Percentiles rank a stretch among this genome's conserved stretches.
phyloP scores from a whole-genome alignment of 257 asterid genomes.

The Hygrophila difformis region DNA sequence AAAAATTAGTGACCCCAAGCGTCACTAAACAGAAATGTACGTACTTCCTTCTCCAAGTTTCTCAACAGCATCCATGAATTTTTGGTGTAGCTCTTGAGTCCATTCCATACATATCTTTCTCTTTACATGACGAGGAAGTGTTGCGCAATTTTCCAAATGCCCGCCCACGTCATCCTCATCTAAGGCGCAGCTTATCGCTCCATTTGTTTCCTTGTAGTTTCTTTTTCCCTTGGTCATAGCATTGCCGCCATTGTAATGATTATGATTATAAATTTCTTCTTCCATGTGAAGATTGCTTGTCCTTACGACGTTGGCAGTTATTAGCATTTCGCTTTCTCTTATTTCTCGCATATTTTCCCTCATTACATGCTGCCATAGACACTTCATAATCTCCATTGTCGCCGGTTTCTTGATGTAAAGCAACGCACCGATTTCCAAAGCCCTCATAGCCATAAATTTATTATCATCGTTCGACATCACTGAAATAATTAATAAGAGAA shows the following conservation, averaged over 20 bases:
- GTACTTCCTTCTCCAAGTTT: conserved; percentile 4
- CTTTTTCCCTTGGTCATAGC: neutral
- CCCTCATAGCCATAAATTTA: neutral
- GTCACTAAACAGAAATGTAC: no score
- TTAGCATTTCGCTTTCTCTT: neutral
- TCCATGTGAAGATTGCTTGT: no score
- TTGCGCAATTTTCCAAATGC: no score
- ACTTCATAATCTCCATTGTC: neutral
- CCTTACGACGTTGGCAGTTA: neutral
- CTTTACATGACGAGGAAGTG: neutral
- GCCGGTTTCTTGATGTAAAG: neutral
- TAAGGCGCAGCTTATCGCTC: neutral
- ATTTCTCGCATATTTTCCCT: neutral
- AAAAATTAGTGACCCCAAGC: no score
- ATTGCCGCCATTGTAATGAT: neutral
- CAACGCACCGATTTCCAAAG: neutral
- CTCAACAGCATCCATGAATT: neutral
- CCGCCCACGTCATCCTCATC: no score
- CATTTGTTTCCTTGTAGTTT: neutral
- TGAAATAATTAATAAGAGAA: no score
- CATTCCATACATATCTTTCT: conserved; percentile 1
- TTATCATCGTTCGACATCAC: neutral
- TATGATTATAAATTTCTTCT: no score
- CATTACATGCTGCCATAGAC: neutral
- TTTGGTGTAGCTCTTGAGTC: conserved; percentile 2